Evolutionary conservation across 1,284 basidiomycete species (phyloP), one percentile per base, ranked within the genome.

Genomic region (Papiliotrema laurentii): DNA sequence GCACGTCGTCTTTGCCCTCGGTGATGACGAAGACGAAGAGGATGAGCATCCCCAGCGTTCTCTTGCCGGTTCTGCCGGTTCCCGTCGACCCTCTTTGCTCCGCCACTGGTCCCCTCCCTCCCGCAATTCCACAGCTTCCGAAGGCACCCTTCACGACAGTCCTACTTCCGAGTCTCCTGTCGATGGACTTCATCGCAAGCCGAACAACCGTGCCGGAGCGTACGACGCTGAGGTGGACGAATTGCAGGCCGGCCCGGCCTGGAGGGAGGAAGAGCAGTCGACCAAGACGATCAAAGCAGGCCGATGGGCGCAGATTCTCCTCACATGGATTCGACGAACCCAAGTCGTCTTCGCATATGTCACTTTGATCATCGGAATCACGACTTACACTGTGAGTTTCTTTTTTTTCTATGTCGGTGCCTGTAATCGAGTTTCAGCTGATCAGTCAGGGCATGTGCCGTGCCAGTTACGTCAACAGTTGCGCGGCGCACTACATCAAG

Each of bases 401-500:
- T 13, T 24, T 13, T 39, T 40, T 18, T 44, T 26, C 33, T 19
- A 11, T 10, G 25, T 47, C 7, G 30, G 22, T 26, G 24, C 4
- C 30, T 11, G 16, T 30, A 37, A 7, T 5, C 18, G 19, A 21
- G 7, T n/a, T n/a, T 21, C 44, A 50, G 47, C 43, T 18, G 30
- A 37, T 22, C 37, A 39, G 7, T 22, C 35, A 63, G 60, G 66
- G 50, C 51, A 72, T 67, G 65, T 57, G 55, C 48, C 59, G 60
- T 40, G 56, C 53, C 3, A 82, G 79, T 55, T 87, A 84, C 63
- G 62, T 84, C 53, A 92, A 91, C 62, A 83, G 82, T 0, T 97
- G 92, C 60, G 78, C 92, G 18, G 93, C 94, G 0, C 93, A 97
- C 75, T 75, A 92, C 39, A 94, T 97, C 77, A 97, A 92, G 80